Conservation (phyloP, 2,329 filamentous ascomycete species). For the Coleophoma cylindrospora region DNA sequence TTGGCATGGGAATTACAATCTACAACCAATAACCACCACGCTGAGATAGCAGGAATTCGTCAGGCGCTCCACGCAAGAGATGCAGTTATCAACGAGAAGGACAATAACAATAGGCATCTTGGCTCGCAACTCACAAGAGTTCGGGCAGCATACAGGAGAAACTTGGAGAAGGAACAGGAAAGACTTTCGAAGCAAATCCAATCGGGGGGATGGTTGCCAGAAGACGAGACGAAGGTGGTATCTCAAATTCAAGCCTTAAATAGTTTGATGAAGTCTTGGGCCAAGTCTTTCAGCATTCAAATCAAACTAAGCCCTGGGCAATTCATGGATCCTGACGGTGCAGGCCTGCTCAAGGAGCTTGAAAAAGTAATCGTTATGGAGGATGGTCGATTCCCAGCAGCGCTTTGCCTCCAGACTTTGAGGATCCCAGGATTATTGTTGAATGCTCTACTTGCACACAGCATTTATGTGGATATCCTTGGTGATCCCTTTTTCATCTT, state of each 20-base stretch:
- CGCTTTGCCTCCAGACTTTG: not conserved
- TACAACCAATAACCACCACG: not conserved
- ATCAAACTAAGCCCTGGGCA: not conserved
- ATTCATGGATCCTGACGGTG: not conserved
- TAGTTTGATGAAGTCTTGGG: slow-evolving; percentile 7
- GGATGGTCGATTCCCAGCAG: slow-evolving; percentile 2
- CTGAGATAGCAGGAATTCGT: not conserved
- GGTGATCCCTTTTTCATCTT: slow-evolving; percentile 9
- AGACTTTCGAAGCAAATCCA: slow-evolving; percentile 8
- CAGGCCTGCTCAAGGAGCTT: not conserved
- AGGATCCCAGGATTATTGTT: slow-evolving; percentile 9
- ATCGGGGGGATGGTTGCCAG: slow-evolving; percentile 9
- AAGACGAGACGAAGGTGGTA: slow-evolving; percentile 6
- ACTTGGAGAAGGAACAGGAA: slow-evolving; percentile 9
- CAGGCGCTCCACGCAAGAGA: not conserved
- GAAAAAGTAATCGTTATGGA: not conserved
- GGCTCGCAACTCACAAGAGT: slow-evolving; percentile 1
- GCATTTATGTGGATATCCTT: slow-evolving; percentile 7
- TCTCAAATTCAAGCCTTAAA: slow-evolving; percentile 7
- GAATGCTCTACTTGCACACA: slow-evolving; percentile 11
- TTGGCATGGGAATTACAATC: not conserved
- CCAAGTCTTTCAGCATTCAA: slow-evolving; percentile 3
- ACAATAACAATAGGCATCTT: not conserved
- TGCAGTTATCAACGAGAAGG: not conserved
- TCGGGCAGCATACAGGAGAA: not conserved